Percentiles rank a stretch among this genome's conserved stretches.
Conservation (phyloP, 2,329 filamentous ascomycete species). For the Alternaria ventricosa region DNA sequence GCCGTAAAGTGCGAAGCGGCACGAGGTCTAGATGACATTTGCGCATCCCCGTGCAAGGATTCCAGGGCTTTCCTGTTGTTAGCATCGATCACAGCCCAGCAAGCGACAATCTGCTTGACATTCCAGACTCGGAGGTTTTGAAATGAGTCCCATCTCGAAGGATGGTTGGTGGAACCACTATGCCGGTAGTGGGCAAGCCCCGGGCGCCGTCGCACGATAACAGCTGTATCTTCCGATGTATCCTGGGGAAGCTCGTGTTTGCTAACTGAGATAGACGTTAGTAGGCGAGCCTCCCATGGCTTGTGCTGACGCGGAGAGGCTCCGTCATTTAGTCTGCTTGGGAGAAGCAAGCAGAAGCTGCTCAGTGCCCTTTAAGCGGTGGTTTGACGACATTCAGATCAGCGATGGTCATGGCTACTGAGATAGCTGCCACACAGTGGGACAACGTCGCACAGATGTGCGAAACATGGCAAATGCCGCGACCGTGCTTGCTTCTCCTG, state of each 20-base stretch:
- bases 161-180: constrained; percentile 36
- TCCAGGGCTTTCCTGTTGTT: constrained; percentile 22
- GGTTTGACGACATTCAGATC: constrained; percentile 6
- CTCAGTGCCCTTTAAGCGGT: not conserved
- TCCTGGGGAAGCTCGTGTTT: constrained; percentile 30
- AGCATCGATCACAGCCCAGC: constrained; percentile 16
- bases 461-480: not conserved
- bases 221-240: constrained; percentile 20
- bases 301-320: constrained; percentile 3
- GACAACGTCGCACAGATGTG: not conserved
- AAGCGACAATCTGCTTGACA: constrained; percentile 20
- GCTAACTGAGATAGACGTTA: constrained; percentile 18
- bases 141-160: constrained; percentile 27
- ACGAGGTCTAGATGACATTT: constrained; percentile 15
- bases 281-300: constrained; percentile 7
- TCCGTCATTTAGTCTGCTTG: not conserved
- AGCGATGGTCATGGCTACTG: not conserved
- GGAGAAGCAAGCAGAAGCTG: not conserved
- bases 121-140: constrained; percentile 25
- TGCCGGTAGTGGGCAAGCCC: constrained; percentile 15
- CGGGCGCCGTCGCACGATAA: constrained; percentile 23
- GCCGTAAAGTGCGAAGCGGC: constrained; percentile 13
- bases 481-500: not conserved
- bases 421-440: constrained; percentile 2
- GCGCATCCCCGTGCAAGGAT: constrained; percentile 20